These are phyloP conservation scores for Papilionanthe hybrid DNA, from an alignment of 116 monocot genomes.

Conservation along the genomic window DNA sequence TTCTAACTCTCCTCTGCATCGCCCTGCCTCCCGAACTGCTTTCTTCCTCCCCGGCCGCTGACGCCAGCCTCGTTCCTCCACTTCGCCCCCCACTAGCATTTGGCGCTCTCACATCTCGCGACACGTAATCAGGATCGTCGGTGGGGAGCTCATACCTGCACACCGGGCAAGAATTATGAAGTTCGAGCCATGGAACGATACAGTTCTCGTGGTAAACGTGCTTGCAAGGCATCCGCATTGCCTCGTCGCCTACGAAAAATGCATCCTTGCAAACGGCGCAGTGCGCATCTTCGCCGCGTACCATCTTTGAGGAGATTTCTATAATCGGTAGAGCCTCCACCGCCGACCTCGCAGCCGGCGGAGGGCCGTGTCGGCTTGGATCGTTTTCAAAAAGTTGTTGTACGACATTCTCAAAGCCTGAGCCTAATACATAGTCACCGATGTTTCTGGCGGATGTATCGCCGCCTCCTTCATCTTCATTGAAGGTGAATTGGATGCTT, in stretches of 20 bases:
- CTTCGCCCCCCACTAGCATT: conserved; percentile 5
- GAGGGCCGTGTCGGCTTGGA: conserved; percentile 78
- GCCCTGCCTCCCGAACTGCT: conserved; percentile 17
- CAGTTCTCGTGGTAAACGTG: conserved; percentile 84
- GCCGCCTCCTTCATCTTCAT: conserved; percentile 10
- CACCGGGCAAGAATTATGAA: conserved; percentile 86
- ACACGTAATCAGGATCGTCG: conserved; percentile 68
- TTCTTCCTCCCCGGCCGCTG: conserved; percentile 1
- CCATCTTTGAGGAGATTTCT: conserved; percentile 31
- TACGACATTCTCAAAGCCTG: conserved; percentile 71
- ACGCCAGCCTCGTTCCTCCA: background rate
- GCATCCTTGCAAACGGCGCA: conserved; percentile 85
- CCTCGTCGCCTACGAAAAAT: conserved; percentile 54
- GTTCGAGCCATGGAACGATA: conserved; percentile 77
- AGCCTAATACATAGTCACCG: conserved; percentile 72
- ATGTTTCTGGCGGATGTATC: conserved; percentile 13
- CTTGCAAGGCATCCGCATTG: conserved; percentile 79
- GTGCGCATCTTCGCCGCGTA: conserved; percentile 38
- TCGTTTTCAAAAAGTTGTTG: conserved; percentile 84
- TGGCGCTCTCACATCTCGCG: conserved; percentile 2
- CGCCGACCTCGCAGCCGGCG: conserved; percentile 67
- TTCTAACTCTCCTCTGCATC: conserved; percentile 61
- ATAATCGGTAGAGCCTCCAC: conserved; percentile 41
- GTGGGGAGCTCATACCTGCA: conserved; percentile 74
- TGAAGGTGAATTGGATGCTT: conserved; percentile 62